These are phyloP conservation scores for Auriculariales sp. DNA, from an alignment of 768 basidiomycete genomes.

Conservation along the genomic window DNA sequence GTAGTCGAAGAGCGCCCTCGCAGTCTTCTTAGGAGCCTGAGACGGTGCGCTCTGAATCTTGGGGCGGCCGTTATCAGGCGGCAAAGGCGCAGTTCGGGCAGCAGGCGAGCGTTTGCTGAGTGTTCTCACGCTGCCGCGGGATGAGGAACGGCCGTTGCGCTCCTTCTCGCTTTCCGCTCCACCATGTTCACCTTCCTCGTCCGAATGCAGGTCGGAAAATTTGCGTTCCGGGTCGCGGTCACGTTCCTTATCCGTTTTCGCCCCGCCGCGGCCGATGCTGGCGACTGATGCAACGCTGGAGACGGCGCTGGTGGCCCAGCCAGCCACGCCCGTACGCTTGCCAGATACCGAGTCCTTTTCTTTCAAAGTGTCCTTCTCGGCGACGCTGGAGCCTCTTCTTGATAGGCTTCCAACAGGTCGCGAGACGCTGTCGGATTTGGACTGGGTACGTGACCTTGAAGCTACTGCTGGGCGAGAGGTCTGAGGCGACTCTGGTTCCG, in stretches of 20 bases:
- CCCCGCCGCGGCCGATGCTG: slow-evolving; percentile 19
- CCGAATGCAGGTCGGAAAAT: slow-evolving; percentile 15
- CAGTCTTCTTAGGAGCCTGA: slow-evolving; percentile 20
- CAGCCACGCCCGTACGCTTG: slow-evolving; percentile 2
- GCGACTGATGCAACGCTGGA: slow-evolving; percentile 9
- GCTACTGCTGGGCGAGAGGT: slow-evolving; percentile 7
- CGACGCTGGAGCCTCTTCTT: slow-evolving; percentile 6
- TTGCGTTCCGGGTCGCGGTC: slow-evolving; percentile 40
- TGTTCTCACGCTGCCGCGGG: slow-evolving; percentile 10
- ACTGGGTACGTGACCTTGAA: no score
- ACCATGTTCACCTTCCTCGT: slow-evolving; percentile 13
- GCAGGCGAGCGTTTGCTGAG: slow-evolving; percentile 10
- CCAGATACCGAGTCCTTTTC: slow-evolving; percentile 34
- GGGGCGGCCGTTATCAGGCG: not conserved
- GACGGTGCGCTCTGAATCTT: slow-evolving; percentile 7
- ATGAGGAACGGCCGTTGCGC: slow-evolving; percentile 4
- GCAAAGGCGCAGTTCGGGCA: not conserved
- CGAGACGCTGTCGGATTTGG: slow-evolving; percentile 4
- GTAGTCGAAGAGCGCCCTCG: slow-evolving; percentile 66
- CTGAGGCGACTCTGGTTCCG: slow-evolving; percentile 13
- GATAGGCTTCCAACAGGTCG: no score
- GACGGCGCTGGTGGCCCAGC: slow-evolving; percentile 5
- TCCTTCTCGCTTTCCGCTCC: slow-evolving; percentile 12
- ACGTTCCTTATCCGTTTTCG: slow-evolving; percentile 21
- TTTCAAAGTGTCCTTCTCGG: slow-evolving; percentile 21